Conservation (phyloP, 345 rosid genomes). For the Geranium rotundifolium region DNA sequence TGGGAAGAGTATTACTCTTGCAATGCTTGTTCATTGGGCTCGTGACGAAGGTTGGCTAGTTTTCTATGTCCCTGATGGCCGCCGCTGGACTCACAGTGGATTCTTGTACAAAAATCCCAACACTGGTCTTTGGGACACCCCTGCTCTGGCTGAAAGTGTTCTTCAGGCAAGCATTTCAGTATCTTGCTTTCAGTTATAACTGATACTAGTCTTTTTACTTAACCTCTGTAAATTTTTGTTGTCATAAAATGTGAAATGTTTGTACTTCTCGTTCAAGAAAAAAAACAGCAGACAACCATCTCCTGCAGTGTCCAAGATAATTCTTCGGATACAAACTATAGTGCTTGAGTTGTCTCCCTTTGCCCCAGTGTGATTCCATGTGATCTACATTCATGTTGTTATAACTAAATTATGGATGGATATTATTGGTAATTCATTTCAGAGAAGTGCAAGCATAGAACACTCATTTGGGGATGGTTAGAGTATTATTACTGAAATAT, state of each 20-base stretch:
- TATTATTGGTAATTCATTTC: too few relatives aligned
- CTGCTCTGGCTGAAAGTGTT: constrained; percentile 72
- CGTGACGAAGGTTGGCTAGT: constrained; percentile 96
- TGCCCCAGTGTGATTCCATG: too few relatives aligned
- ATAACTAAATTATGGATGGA: too few relatives aligned
- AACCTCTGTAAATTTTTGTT: constrained; percentile 4
- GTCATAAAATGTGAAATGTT: background rate
- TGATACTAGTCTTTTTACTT: background rate
- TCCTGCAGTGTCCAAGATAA: too few relatives aligned
- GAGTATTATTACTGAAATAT: too few relatives aligned
- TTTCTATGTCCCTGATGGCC: constrained; percentile 74
- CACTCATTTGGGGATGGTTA: too few relatives aligned
- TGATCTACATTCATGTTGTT: too few relatives aligned
- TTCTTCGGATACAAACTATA: too few relatives aligned
- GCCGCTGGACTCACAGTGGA: constrained; percentile 92
- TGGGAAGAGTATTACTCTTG: constrained; percentile 84
- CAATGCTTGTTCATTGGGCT: constrained; percentile 99
- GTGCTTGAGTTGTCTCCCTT: too few relatives aligned
- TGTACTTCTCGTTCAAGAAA: background rate
- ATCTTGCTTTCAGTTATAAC: background rate
- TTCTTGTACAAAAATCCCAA: constrained; percentile 66
- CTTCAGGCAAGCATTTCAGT: constrained; percentile 49
- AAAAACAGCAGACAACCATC: too few relatives aligned
- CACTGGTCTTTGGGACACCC: constrained; percentile 92
- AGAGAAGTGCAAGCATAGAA: too few relatives aligned